Percentiles rank a stretch among this genome's conserved stretches.
Conservation (phyloP, 257 asterid species). For the Solanum commersonii region DNA sequence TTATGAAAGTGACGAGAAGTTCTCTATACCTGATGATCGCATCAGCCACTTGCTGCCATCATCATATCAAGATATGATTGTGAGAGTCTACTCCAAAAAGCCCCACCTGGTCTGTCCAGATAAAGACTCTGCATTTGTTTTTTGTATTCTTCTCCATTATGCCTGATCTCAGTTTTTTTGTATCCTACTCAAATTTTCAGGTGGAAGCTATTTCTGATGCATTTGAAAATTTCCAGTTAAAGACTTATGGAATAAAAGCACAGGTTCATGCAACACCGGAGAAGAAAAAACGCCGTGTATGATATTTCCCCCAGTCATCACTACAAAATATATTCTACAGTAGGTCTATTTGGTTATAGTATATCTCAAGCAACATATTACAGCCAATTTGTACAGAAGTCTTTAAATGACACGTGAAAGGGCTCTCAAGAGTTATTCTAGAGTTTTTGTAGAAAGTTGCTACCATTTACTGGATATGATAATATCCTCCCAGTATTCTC, state of each 20-base stretch:
- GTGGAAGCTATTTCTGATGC: constrained; percentile 72
- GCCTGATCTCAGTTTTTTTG: not conserved
- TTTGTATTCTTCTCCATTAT: not conserved
- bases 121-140: not conserved
- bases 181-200: constrained; percentile 28
- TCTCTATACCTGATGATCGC: constrained; percentile 57
- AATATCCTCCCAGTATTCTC: not conserved
- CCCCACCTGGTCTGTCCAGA: constrained; percentile 58
- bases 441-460: not conserved
- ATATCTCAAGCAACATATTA: not conserved
- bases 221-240: constrained; percentile 83
- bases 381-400: not conserved
- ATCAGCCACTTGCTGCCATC: constrained; percentile 91
- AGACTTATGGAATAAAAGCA: constrained; percentile 65
- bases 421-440: not conserved
- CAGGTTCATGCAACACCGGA: constrained; percentile 81
- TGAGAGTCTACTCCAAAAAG: constrained; percentile 86
- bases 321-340: not conserved
- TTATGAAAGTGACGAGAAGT: constrained; percentile 63
- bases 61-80: constrained; percentile 80
- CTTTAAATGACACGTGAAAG: not conserved
- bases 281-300: constrained; percentile 53
- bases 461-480: not conserved
- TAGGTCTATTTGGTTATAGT: not conserved
- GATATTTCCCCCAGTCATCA: not conserved